Percentiles rank a stretch among this genome's conserved stretches.
phyloP scores from a whole-genome alignment of 768 basidiomycete species.

The Myochromella boudieri region DNA sequence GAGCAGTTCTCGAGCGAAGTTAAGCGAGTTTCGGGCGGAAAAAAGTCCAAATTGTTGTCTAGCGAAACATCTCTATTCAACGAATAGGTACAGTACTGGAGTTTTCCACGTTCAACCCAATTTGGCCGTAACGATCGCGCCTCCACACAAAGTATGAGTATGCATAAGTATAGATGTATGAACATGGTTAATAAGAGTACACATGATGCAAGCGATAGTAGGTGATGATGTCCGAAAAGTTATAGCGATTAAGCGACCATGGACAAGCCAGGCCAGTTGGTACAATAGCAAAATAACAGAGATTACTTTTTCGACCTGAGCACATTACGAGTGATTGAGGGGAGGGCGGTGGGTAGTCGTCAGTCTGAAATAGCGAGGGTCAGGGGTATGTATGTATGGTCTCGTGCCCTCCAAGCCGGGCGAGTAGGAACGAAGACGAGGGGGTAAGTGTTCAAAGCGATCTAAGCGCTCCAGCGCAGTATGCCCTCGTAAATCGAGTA shows the following conservation, averaged over 20 bases:
- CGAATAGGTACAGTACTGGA: too few relatives aligned
- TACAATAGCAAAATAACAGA: constrained; percentile 6
- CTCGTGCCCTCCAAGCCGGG: background rate
- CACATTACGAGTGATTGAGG: constrained; percentile 2
- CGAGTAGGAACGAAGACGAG: too few relatives aligned
- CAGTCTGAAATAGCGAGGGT: background rate
- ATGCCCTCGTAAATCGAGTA: constrained; percentile 91
- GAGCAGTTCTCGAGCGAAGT: too few relatives aligned
- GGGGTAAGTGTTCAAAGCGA: too few relatives aligned
- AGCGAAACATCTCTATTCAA: too few relatives aligned
- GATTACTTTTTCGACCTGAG: constrained; percentile 6
- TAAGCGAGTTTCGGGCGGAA: too few relatives aligned
- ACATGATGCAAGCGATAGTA: background rate
- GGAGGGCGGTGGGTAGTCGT: constrained; percentile 2
- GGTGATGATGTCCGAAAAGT: background rate
- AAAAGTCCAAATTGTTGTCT: too few relatives aligned
- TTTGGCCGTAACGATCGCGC: too few relatives aligned
- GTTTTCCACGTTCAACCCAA: too few relatives aligned
- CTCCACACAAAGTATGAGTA: constrained; percentile 1
- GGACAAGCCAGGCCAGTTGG: constrained; percentile 3
- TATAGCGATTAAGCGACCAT: constrained; percentile 4
- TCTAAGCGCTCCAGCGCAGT: constrained; percentile 73
- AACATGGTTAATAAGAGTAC: constrained; percentile 6
- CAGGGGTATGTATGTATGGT: constrained; percentile 1
- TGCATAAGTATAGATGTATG: background rate